A percentile compares a stretch with the other conserved stretches of the same genome.
phyloP scores from a whole-genome alignment of 2,329 filamentous ascomycete genomes.

The Trichoderma cornu-damae region DNA sequence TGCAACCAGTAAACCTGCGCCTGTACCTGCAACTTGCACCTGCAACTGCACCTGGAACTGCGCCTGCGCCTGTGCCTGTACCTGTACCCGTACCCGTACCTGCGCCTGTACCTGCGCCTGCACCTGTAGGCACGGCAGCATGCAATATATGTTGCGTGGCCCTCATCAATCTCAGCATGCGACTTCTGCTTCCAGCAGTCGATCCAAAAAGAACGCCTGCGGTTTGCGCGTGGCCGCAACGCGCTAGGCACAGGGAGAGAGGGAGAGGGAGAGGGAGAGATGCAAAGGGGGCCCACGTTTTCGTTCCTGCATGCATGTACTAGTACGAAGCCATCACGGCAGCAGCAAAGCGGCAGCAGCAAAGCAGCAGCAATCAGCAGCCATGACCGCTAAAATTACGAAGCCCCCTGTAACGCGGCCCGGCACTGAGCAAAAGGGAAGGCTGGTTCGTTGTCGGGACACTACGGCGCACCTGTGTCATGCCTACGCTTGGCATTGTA shows the following conservation, averaged over 20 bases:
- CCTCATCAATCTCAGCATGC: too few species aligned
- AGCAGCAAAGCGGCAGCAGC: too few species aligned
- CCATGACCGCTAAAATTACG: slow-evolving; percentile 10
- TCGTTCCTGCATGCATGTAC: slow-evolving; percentile 32
- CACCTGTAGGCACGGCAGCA: too few species aligned
- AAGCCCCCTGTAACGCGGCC: background rate
- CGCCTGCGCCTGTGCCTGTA: too few species aligned
- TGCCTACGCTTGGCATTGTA: background rate
- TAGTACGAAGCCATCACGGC: slow-evolving; percentile 9
- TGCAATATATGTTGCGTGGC: too few species aligned
- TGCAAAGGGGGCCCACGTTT: slow-evolving; percentile 24
- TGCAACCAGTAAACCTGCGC: too few species aligned
- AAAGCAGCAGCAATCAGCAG: slow-evolving; percentile 14
- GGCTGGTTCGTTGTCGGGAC: background rate
- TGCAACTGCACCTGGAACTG: too few species aligned
- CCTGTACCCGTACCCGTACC: too few species aligned
- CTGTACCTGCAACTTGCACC: background rate
- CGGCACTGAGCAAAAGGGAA: background rate
- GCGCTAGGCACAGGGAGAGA: slow-evolving; percentile 24
- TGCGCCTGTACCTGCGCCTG: too few species aligned
- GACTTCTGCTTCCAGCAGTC: slow-evolving; percentile 14
- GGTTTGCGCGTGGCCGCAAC: slow-evolving; percentile 4
- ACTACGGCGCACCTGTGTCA: background rate
- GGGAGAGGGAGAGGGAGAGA: too few species aligned
- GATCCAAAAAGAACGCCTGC: too few species aligned